Percentiles rank a stretch among this genome's conserved stretches.
These are phyloP conservation scores for Leishmania braziliensis DNA, from an alignment of 208 protist species.

Conservation along the genomic window DNA sequence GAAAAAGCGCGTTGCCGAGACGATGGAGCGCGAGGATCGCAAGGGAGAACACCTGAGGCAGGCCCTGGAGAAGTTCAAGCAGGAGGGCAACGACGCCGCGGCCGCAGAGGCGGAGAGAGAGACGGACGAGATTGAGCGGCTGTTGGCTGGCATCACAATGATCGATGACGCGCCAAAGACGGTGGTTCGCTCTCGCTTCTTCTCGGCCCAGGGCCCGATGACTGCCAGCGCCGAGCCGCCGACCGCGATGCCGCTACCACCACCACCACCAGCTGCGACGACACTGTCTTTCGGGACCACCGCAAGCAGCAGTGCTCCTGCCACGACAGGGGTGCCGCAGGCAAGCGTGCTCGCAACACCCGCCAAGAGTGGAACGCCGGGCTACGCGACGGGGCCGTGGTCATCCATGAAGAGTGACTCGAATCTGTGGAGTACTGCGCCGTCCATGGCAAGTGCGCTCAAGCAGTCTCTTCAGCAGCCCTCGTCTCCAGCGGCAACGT, in stretches of 20 bases:
- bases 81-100: constrained; percentile 36
- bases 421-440: constrained; percentile 33
- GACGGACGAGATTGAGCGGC: constrained; percentile 57
- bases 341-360: constrained; percentile 24
- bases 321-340: not conserved
- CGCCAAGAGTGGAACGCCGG: constrained; percentile 22
- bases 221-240: constrained; percentile 5
- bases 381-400: constrained; percentile 25
- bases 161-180: constrained; percentile 23
- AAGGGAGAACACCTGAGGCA: constrained; percentile 38
- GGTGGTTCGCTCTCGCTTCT: constrained; percentile 57
- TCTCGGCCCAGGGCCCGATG: constrained; percentile 20
- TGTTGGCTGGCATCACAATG: constrained; percentile 48
- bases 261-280: not conserved
- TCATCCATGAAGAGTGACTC: constrained; percentile 34
- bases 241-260: not conserved
- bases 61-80: constrained; percentile 42
- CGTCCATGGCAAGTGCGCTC: constrained; percentile 31
- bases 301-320: constrained; percentile 5
- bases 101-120: constrained; percentile 29
- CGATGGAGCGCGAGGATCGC: constrained; percentile 59
- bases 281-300: not conserved
- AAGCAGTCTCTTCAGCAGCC: constrained; percentile 37
- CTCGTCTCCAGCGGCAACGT: constrained; percentile 7
- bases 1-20: constrained; percentile 61